These are phyloP conservation scores for Incumbomyces delicatus DNA, from an alignment of 2,329 filamentous ascomycete genomes.

Conservation along the genomic window DNA sequence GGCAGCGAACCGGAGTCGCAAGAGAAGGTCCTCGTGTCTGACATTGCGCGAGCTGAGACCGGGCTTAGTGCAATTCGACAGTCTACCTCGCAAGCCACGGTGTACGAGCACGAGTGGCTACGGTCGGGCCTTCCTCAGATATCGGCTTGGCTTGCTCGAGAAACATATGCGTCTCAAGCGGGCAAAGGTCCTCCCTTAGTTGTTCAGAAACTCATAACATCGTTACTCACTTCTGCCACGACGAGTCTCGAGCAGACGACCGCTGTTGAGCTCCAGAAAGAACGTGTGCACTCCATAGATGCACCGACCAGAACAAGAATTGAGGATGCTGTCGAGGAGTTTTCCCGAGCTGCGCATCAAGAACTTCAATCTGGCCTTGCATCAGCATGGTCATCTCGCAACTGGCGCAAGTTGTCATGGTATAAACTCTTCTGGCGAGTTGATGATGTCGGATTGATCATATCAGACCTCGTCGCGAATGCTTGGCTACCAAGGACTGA, in stretches of 20 bases:
- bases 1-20: conserved; percentile 23
- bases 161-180: conserved; percentile 1
- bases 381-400: conserved; percentile 60
- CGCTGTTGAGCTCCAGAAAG: conserved; percentile 26
- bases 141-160: conserved; percentile 50
- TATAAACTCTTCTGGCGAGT: conserved; percentile 95
- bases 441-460: conserved; percentile 79
- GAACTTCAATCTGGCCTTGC: conserved; percentile 76
- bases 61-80: conserved; percentile 60
- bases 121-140: conserved; percentile 59
- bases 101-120: conserved; percentile 67
- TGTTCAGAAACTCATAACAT: conserved; percentile 56
- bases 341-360: conserved; percentile 71
- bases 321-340: conserved; percentile 52
- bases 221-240: conserved; percentile 45
- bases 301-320: conserved; percentile 38
- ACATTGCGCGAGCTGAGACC: conserved; percentile 52
- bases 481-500: conserved; percentile 72
- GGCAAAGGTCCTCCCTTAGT: conserved; percentile 11
- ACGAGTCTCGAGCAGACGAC: conserved; percentile 24
- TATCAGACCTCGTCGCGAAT: conserved; percentile 65
- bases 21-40: conserved; percentile 40
- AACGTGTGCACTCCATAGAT: conserved; percentile 27
- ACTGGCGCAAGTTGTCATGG: conserved; percentile 77
- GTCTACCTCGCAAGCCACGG: conserved; percentile 57